Evolutionary conservation across 768 basidiomycete genomes (phyloP).

Genomic region (Suillus subalutaceus): DNA sequence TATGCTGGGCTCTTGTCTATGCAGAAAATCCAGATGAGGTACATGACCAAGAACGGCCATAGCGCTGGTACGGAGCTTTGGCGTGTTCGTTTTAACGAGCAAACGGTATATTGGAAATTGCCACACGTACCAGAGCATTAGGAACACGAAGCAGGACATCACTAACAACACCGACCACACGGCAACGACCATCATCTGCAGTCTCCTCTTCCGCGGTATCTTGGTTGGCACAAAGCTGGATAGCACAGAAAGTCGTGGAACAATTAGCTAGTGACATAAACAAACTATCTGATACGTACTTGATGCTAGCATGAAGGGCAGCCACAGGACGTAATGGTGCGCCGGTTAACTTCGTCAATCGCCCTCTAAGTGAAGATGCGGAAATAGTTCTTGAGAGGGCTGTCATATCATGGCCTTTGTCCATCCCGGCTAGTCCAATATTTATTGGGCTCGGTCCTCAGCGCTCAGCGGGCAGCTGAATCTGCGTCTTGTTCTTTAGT

Average conservation of each 20-base stretch:
- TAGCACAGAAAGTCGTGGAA: constrained; percentile 3
- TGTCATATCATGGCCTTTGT: constrained; percentile 32
- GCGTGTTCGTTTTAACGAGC: constrained; percentile 2
- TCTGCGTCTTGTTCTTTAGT: neutral
- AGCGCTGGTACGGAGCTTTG: constrained; percentile 82
- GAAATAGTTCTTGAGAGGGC: constrained; percentile 56
- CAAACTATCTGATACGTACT: constrained; percentile 48
- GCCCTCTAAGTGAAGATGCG: constrained; percentile 61
- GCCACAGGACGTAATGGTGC: constrained; percentile 65
- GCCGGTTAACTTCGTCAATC: constrained; percentile 60
- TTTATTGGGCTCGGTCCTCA: constrained; percentile 5
- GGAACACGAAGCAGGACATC: constrained; percentile 64
- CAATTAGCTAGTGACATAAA: neutral
- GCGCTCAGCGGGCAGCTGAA: constrained; percentile 7
- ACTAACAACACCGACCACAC: constrained; percentile 85
- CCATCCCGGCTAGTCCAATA: constrained; percentile 28
- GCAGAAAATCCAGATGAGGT: constrained; percentile 76
- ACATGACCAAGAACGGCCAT: constrained; percentile 83
- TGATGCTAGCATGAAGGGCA: constrained; percentile 70
- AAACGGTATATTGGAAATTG: neutral
- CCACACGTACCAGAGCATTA: constrained; percentile 73
- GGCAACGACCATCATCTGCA: constrained; percentile 91
- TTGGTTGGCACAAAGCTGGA: constrained; percentile 81
- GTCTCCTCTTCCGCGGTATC: constrained; percentile 81
- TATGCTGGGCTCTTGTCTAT: constrained; percentile 77